phyloP scores from a whole-genome alignment of 2,329 filamentous ascomycete genomes.

The Claviceps purpurea region DNA sequence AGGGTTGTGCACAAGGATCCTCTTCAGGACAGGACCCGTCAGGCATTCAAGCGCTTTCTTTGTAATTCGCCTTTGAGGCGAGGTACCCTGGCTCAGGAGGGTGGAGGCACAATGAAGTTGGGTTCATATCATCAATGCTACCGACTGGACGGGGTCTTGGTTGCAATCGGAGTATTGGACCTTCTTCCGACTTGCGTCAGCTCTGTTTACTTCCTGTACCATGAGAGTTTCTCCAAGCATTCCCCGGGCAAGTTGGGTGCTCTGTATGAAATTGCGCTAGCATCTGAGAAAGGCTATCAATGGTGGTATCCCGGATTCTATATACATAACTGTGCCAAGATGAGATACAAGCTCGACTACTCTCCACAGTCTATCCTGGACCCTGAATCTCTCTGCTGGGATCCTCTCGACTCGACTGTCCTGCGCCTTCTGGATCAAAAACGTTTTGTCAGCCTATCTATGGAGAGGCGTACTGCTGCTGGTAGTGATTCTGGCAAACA shows the following conservation, averaged over 20 bases:
- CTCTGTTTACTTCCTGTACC: constrained; percentile 73
- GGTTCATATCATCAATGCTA: constrained; percentile 78
- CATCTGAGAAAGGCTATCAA: constrained; percentile 53
- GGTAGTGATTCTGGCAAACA: background rate
- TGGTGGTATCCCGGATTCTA: constrained; percentile 78
- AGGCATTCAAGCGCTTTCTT: constrained; percentile 58
- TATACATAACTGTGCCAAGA: constrained; percentile 69
- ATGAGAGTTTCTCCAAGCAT: constrained; percentile 57
- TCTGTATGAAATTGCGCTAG: constrained; percentile 57
- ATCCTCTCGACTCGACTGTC: constrained; percentile 39
- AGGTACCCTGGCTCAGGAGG: constrained; percentile 25
- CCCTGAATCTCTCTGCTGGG: constrained; percentile 50
- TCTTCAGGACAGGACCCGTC: constrained; percentile 41
- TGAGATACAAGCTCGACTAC: constrained; percentile 76
- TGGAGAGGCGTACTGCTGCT: constrained; percentile 15
- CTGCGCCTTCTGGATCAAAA: constrained; percentile 37
- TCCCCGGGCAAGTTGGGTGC: constrained; percentile 66
- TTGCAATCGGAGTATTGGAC: constrained; percentile 67
- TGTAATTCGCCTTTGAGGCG: constrained; percentile 54
- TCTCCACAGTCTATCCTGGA: constrained; percentile 62
- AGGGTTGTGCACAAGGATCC: constrained; percentile 56
- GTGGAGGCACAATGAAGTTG: constrained; percentile 41
- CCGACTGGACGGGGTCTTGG: constrained; percentile 58
- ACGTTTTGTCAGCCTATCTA: constrained; percentile 39
- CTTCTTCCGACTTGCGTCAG: constrained; percentile 65